Percentiles rank a stretch among this genome's conserved stretches.
Conservation (phyloP, 2,329 filamentous ascomycete species). For the Alternaria ethzedia region DNA sequence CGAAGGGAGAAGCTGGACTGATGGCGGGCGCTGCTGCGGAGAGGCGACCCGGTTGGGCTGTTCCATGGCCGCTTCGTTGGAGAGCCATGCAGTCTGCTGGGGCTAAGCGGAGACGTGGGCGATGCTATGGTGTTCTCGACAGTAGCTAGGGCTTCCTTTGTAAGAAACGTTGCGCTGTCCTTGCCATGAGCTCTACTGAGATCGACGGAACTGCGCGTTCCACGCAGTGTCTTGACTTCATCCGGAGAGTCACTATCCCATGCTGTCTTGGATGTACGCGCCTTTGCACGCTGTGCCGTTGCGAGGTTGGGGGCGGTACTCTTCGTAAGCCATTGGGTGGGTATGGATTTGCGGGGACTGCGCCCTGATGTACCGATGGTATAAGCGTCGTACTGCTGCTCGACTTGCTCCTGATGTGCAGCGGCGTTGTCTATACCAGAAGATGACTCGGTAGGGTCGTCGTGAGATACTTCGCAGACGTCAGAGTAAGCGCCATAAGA, state of each 20-base stretch:
- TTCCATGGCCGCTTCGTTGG: slow-evolving; percentile 26
- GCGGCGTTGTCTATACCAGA: slow-evolving; percentile 11
- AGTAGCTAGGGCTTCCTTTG: slow-evolving; percentile 34
- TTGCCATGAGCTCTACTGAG: slow-evolving; percentile 11
- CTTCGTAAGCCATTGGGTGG: slow-evolving; percentile 30
- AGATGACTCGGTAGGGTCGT: neutral
- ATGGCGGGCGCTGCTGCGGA: slow-evolving; percentile 14
- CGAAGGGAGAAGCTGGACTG: slow-evolving; percentile 19
- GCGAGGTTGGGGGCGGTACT: slow-evolving; percentile 21
- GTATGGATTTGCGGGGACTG: slow-evolving; percentile 37
- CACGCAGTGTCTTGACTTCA: slow-evolving; percentile 23
- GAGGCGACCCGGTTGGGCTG: slow-evolving; percentile 25
- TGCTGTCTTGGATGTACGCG: slow-evolving; percentile 26
- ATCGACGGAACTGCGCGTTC: slow-evolving; percentile 26
- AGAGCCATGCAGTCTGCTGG: slow-evolving; percentile 17
- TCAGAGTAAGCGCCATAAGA: slow-evolving; percentile 21
- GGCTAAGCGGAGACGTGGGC: slow-evolving; percentile 9
- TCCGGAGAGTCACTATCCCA: slow-evolving; percentile 15
- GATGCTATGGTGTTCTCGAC: slow-evolving; percentile 29
- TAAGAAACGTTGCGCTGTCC: slow-evolving; percentile 32
- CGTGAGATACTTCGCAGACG: slow-evolving; percentile 14
- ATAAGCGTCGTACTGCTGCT: neutral
- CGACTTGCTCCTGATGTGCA: neutral
- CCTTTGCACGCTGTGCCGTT: slow-evolving; percentile 32
- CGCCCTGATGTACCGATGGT: neutral